phyloP scores from a whole-genome alignment of 2,329 filamentous ascomycete species.

The Chaetomium olivaceum region DNA sequence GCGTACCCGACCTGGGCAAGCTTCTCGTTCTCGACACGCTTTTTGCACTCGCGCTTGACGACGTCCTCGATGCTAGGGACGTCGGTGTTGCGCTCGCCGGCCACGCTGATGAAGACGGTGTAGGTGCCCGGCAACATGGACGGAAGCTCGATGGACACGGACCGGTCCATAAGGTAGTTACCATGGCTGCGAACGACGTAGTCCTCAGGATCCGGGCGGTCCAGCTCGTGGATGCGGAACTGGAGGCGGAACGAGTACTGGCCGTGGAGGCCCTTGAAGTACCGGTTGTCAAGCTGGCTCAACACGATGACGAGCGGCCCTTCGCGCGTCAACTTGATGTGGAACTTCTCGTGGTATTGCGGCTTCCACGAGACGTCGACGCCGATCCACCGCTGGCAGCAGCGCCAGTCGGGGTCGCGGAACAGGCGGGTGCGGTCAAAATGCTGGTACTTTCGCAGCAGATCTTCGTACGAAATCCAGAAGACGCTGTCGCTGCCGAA shows the following conservation, averaged over 20 bases:
- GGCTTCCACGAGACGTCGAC: constrained; percentile 56
- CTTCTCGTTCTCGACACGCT: constrained; percentile 72
- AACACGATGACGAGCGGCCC: constrained; percentile 58
- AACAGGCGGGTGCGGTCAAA: constrained; percentile 62
- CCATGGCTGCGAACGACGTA: constrained; percentile 57
- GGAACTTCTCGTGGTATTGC: constrained; percentile 58
- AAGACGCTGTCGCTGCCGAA: constrained; percentile 76
- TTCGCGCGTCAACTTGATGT: constrained; percentile 50
- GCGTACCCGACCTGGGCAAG: constrained; percentile 68
- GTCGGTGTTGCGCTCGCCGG: constrained; percentile 59
- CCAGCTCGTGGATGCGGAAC: constrained; percentile 54
- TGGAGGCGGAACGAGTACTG: constrained; percentile 57
- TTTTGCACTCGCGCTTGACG: constrained; percentile 63
- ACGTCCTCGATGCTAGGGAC: constrained; percentile 63
- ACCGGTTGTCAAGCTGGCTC: constrained; percentile 58
- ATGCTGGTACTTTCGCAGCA: constrained; percentile 59
- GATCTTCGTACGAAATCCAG: constrained; percentile 61
- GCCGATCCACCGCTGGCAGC: constrained; percentile 45
- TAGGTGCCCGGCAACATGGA: constrained; percentile 74
- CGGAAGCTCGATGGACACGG: constrained; percentile 71
- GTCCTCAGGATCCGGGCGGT: constrained; percentile 47
- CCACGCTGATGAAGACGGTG: constrained; percentile 72
- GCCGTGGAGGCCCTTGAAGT: constrained; percentile 58
- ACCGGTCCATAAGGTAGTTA: constrained; percentile 65
- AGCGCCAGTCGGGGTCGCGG: constrained; percentile 55